Evolutionary conservation across 352 stramenopile genomes (phyloP), one percentile per base, ranked within the genome.

Genomic region (Globisporangium parvum): DNA sequence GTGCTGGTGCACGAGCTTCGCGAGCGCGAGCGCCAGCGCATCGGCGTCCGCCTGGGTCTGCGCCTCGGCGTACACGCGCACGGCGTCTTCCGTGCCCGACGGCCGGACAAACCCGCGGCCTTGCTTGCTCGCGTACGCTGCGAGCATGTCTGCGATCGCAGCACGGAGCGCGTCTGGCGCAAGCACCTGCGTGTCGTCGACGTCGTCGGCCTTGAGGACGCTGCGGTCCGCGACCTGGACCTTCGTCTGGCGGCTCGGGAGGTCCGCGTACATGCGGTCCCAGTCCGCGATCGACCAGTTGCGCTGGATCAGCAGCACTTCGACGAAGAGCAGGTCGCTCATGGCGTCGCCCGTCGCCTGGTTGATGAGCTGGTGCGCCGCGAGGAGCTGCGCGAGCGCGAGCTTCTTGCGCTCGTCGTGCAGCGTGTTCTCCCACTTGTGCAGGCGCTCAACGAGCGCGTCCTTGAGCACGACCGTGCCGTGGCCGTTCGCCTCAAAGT

Each of bases 401-500:
- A 74, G 57, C 70, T 94, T 91, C 66, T 92, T 92, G 59, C 75
- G 71, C 55, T 87, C 73, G 53, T 91, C 85, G 55, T 86, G 75
- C 40, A 88, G 55, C 57, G 70, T 68, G 64, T 75, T 87, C 60
- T 91, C 81, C 68, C 73, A 80, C 62, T 91, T 89, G 63, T 88
- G 67, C 15, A 98, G 73, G 48, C 88, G 85, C 26, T 91, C 80
- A 42, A 92, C 80, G 28, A 97, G 78, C 46, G 78, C 67, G 40
- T 95, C 80, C 51, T 90, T 96, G 69, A 99, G 96, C 23, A 99
- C 71, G 26, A 99, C 95, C 2, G 97, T 99, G 40, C 97, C 97
- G 75, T 99, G 97, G 48, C 97, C 97, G 76, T 99, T 99, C 33
- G 97, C 89, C 75, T 99, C 97, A 73, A 99, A 99, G 83, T 99